Evolutionary conservation across 768 basidiomycete genomes (phyloP), one percentile per base, ranked within the genome.

Genomic region (Ramaria sp.): DNA sequence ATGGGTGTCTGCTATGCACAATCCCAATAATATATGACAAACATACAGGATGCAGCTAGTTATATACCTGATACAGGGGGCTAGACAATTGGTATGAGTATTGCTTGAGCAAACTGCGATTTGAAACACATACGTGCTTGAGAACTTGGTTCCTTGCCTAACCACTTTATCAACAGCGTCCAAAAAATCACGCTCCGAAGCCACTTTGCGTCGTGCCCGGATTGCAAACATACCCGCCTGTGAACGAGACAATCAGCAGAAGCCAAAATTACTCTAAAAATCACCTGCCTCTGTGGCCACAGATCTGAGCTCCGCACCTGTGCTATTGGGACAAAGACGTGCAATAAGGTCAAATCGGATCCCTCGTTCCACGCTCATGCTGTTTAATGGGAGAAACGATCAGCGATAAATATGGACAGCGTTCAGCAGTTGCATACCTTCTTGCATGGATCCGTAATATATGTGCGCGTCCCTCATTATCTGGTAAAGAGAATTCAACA

Each of bases 171-270:
- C 96, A 2, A 99, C 95, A 10, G 93, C 88, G 60, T 96, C 93
- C 66, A 99, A 72, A 73, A 97, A 99, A 69, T 99, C 96, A 52
- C 91, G 85, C 66, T 99, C 96, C 5, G 92, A 92, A 0, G 94
- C 93, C 1, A 98, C 92, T 69, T 98, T 98, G 69, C 96, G 77
- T 61, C 96, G 77, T 43, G 91, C 88, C 56, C 96, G 87, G 64
- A 99, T 99, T 1, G 96, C 95, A 70, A 95, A 99, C 96, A 99
- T 98, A n/a, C 96, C 96, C 47, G 96, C 96, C 86, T 89, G 32
- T 8, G 13, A 34, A 13, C 32, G 32, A 34, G 13, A 34, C 59
- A n/a, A 38, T 38, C 30, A n/a, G n/a, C n/a, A 48, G 10, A 22
- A 30, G 44, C 27, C 27, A 25, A 18, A 48, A n/a, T 32, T 32